Base-by-base conservation (phyloP, 805 yeast species). In the Lipomyces oligophaga region DNA sequence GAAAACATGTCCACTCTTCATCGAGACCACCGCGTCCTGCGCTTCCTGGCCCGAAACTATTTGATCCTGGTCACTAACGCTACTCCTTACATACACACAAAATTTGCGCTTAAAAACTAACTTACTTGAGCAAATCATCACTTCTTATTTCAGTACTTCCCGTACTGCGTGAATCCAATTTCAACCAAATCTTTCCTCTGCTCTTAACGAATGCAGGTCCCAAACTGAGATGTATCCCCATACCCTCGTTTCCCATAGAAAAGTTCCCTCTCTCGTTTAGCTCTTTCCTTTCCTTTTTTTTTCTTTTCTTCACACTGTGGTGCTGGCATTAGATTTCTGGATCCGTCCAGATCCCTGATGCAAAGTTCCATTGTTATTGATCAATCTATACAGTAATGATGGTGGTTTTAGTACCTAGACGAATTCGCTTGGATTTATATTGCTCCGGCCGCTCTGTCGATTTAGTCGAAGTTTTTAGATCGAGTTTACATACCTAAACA, bases 1-100 rank as follows among this genome's bases (percentile, higher is more conserved):
- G 61, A 83, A 89, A 2, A 90, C 66, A 37, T 77, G 69, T 7
- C 84, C 56, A 34, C 56, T 49, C 37, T 49, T 52, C 11, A 47
- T 50, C 10, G 56, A 52, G 19, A 52, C 33, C 30, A 52, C 56
- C 8, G 55, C 43, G 20, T 15, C 47, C 27, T 34, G 32, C 2
- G 56, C 51, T 18, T 19, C 27, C 8, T 38, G 26, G 18, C 56
- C 56, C 6, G 56, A 52, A 19, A 52, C 55, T 50, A 16, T 21
- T 20, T 21, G 32, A 6, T 10, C 25, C 11, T 15, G 13, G 15
- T 11, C 13, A 6, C 15, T 11, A 32, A 26, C n/a, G 30, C 15
- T 34, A 13, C 25, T 28, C 20, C 8, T 13, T 11, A 28, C 8
- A 5, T 4, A 7, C 40, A 22, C 36, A 18, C 24, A 7, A 15